Evolutionary conservation across 1,284 basidiomycete genomes (phyloP), one percentile per base, ranked within the genome.

Genomic region (Blastosporella zonata): DNA sequence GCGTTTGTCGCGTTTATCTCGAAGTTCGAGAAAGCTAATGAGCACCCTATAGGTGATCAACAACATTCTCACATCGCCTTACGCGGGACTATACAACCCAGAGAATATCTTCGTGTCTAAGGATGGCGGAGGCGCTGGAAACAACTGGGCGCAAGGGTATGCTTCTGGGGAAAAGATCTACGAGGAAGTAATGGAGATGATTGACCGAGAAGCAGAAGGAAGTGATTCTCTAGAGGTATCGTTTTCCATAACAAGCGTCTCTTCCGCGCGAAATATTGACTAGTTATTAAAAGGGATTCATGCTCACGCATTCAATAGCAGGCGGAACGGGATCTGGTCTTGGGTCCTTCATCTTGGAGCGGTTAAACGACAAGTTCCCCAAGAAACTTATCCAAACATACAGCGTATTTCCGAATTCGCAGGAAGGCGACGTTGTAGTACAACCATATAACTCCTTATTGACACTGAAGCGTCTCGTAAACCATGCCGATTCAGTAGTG

Each of bases 311-410:
- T 67, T 98, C 96, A 23, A 99, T 99, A 67, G 97, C 97, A 33
- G 96, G 97, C 28, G 96, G 97, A 6, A 99, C 97, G 3, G 97
- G 97, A 20, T 99, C 97, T 0, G 97, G 97, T 2, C 82, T 99
- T 7, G 97, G 97, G 28, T 99, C 97, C 13, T 99, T 93, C 72
- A 74, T 99, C 20, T 84, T 99, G 41, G 97, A 99, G 71, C 82
- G 95, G 25, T 73, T 99, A 33, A 97, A 97, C 68, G 97, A 99
- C 72, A 92, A 90, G 58, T 99, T 97, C 63, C 97, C 97, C 0
- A 99, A 99, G 73, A 99, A 99, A 69, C 82, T 99, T 52, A 95
- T 98, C 46, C 97, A 99, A 66, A 99, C 97, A 4, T 99, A 99
- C 71, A 97, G 94, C 25, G 97, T 99, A 43, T 99, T 99, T 61